phyloP scores from a whole-genome alignment of 2,329 filamentous ascomycete genomes.

The Hymenoscyphus fraxineus region DNA sequence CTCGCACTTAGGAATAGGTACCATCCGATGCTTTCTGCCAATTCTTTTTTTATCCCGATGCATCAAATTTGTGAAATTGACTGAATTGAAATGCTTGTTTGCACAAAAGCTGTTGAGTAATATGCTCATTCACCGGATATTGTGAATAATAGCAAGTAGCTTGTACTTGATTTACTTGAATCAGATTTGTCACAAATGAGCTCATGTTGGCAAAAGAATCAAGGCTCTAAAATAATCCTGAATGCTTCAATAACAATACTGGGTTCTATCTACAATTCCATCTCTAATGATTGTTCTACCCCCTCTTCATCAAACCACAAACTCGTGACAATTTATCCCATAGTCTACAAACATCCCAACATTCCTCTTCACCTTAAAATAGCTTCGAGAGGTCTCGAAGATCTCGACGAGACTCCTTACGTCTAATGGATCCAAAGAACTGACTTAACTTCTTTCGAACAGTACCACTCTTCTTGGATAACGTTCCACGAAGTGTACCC shows the following conservation, averaged over 20 bases:
- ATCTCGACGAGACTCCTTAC: conserved; percentile 5
- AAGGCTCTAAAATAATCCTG: not conserved
- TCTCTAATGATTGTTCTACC: not conserved
- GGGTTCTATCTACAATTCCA: not conserved
- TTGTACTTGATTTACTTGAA: not conserved
- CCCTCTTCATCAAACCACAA: not conserved
- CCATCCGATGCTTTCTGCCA: conserved; percentile 31
- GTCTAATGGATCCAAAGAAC: conserved; percentile 13
- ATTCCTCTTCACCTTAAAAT: not conserved
- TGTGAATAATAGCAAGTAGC: too few species aligned
- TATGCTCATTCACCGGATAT: too few species aligned
- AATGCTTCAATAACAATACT: conserved; percentile 4
- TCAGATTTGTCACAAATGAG: not conserved
- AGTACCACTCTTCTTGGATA: not conserved
- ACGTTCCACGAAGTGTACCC: not conserved
- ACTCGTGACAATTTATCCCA: not conserved
- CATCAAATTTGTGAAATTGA: not conserved
- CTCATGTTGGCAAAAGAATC: not conserved
- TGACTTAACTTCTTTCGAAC: conserved; percentile 18
- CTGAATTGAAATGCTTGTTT: too few species aligned
- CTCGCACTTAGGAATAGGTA: conserved; percentile 23
- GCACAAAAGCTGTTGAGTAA: too few species aligned
- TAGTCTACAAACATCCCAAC: not conserved
- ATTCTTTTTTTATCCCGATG: conserved; percentile 2
- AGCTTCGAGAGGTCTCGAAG: not conserved